These are phyloP conservation scores for Huntiella bhutanensis DNA, from an alignment of 2,329 filamentous ascomycete species.

Conservation along the genomic window DNA sequence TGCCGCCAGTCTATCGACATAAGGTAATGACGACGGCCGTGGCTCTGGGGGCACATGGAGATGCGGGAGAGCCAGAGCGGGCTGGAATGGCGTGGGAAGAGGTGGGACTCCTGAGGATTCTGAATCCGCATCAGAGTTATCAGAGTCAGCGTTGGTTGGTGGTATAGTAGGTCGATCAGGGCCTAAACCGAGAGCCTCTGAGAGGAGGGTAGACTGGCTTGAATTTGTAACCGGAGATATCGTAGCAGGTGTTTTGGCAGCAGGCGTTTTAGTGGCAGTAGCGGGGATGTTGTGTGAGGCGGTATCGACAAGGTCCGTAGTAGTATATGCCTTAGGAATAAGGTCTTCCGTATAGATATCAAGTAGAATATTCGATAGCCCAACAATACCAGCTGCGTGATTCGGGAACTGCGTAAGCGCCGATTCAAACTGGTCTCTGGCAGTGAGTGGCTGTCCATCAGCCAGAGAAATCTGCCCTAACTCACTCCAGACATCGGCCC, in stretches of 20 bases:
- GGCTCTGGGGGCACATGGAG: constrained; percentile 31
- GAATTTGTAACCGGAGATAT: not conserved
- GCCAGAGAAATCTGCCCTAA: constrained; percentile 48
- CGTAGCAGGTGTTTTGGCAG: not conserved
- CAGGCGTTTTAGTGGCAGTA: not conserved
- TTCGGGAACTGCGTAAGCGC: constrained; percentile 64
- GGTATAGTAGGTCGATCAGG: constrained; percentile 7
- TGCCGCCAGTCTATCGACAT: constrained; percentile 68
- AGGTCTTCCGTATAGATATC: constrained; percentile 62
- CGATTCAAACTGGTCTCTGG: constrained; percentile 61
- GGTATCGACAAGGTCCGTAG: not conserved
- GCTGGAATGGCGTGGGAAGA: constrained; percentile 13
- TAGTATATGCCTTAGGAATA: constrained; percentile 24
- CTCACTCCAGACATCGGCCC: constrained; percentile 70
- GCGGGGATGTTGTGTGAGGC: constrained; percentile 19
- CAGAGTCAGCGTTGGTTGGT: not conserved
- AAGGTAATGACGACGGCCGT: constrained; percentile 43
- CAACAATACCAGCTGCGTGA: constrained; percentile 63
- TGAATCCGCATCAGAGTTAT: constrained; percentile 4
- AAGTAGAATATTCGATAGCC: constrained; percentile 66
- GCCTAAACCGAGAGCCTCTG: constrained; percentile 9
- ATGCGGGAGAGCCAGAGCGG: constrained; percentile 13
- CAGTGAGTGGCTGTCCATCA: constrained; percentile 43
- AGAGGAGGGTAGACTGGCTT: not conserved
- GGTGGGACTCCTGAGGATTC: constrained; percentile 13